Conservation (phyloP, 2,329 filamentous ascomycete species). For the Penicillium sp. region DNA sequence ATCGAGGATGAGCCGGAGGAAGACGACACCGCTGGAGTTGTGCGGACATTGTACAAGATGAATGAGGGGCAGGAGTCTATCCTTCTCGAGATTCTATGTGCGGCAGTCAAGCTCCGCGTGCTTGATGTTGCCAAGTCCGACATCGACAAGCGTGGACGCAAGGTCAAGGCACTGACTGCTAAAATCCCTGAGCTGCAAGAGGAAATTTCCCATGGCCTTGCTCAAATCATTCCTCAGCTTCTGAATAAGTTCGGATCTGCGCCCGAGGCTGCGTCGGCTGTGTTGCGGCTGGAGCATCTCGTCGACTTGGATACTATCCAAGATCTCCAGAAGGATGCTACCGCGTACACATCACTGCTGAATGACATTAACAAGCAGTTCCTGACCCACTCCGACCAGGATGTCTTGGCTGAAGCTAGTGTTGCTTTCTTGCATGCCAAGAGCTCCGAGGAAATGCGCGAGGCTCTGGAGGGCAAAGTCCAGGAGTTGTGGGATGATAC, state of each 20-base stretch:
- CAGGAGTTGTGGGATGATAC: constrained; percentile 84
- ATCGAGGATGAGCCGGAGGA: constrained; percentile 57
- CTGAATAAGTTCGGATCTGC: constrained; percentile 93
- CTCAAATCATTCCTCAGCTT: constrained; percentile 77
- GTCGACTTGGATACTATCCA: constrained; percentile 87
- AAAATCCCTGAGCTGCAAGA: constrained; percentile 73
- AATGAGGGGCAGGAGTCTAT: constrained; percentile 78
- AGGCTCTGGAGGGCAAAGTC: constrained; percentile 79
- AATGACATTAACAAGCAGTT: constrained; percentile 96
- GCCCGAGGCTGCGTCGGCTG: constrained; percentile 80
- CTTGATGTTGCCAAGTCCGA: constrained; percentile 66
- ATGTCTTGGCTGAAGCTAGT: constrained; percentile 81
- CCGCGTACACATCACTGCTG: constrained; percentile 76
- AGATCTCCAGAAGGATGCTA: constrained; percentile 82
- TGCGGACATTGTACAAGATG: constrained; percentile 74
- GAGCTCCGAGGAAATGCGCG: constrained; percentile 84
- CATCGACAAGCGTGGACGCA: constrained; percentile 58
- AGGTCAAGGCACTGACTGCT: constrained; percentile 62
- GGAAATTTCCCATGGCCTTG: constrained; percentile 75
- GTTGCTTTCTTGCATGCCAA: constrained; percentile 82
- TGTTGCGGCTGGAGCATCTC: constrained; percentile 81
- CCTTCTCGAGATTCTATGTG: constrained; percentile 82
- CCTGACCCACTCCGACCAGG: constrained; percentile 83
- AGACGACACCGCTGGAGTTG: constrained; percentile 63
- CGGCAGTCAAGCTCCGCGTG: constrained; percentile 76